phyloP scores from a whole-genome alignment of 345 rosid genomes.

The Pistacia atlantica region DNA sequence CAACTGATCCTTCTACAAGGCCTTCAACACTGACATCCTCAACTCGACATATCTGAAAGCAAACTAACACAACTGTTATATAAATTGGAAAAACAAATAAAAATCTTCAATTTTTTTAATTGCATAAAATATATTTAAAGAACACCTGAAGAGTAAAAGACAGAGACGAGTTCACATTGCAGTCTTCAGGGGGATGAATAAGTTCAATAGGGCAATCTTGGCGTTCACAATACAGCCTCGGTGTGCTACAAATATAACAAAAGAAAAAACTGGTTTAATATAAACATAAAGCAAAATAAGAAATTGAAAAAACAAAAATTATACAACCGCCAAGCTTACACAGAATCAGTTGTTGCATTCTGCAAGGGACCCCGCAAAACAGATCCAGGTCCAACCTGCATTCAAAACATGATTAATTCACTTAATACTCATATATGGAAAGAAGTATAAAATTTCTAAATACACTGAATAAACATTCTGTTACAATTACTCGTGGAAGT shows the following conservation, averaged over 20 bases:
- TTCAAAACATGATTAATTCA: slow-evolving; percentile 19
- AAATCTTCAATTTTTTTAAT: slow-evolving; percentile 15
- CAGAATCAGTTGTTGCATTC: slow-evolving; percentile 78
- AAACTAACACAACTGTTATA: slow-evolving; percentile 30
- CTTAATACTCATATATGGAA: slow-evolving; percentile 6
- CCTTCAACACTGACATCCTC: slow-evolving; percentile 93
- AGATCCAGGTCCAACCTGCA: slow-evolving; percentile 95
- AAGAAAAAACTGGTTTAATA: slow-evolving; percentile 11
- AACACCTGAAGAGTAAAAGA: slow-evolving; percentile 97
- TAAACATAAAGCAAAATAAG: slow-evolving; percentile 15
- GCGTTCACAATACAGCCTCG: slow-evolving; percentile 78
- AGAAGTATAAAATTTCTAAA: slow-evolving; percentile 10
- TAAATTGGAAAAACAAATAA: slow-evolving; percentile 20
- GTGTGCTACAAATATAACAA: slow-evolving; percentile 57
- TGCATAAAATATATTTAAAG: slow-evolving; percentile 17
- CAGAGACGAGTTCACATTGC: slow-evolving; percentile 95
- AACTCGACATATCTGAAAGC: slow-evolving; percentile 87
- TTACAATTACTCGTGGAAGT: neutral
- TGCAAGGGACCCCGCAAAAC: slow-evolving; percentile 83
- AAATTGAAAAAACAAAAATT: neutral
- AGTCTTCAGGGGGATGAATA: slow-evolving; percentile 95
- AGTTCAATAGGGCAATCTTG: slow-evolving; percentile 88
- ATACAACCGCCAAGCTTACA: slow-evolving; percentile 53
- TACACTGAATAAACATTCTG: slow-evolving; percentile 5
- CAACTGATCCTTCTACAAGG: slow-evolving; percentile 86